Evolutionary conservation across 176 grass and related monocot species (phyloP).

Genomic region (Themeda triandra): DNA sequence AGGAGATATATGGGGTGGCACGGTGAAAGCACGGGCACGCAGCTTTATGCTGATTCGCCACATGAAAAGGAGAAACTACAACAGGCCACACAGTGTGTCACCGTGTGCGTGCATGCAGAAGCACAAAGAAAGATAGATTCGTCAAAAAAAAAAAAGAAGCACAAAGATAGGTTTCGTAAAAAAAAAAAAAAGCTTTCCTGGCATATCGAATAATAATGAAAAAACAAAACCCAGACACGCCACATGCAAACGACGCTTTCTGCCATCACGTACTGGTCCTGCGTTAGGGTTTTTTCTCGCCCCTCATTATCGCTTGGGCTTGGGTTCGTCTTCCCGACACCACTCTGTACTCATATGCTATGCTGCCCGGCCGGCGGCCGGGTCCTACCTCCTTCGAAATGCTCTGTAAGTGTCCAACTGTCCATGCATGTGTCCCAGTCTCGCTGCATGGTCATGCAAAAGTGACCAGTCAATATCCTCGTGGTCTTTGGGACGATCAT

Average conservation of each 20-base stretch:
- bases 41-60: not conserved
- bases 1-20: not conserved
- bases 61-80: not conserved
- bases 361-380: not conserved
- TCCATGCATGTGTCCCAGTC: not conserved
- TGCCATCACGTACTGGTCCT: constrained; percentile 2
- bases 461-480: not conserved
- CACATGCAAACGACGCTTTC: not conserved
- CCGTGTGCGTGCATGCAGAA: not conserved
- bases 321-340: not conserved
- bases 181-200: no score
- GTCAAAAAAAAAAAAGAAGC: no score
- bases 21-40: not conserved
- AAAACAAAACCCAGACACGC: not conserved
- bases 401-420: not conserved
- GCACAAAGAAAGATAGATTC: no score
- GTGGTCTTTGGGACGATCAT: not conserved
- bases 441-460: not conserved
- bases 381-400: not conserved
- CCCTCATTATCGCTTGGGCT: not conserved
- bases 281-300: not conserved
- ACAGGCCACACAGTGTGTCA: not conserved
- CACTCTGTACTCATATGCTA: not conserved
- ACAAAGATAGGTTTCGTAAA: not conserved
- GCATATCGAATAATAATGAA: no score